Percentiles rank a stretch among this genome's conserved stretches.
phyloP scores from a whole-genome alignment of 2,329 filamentous ascomycete genomes.

The Fusarium domesticum region DNA sequence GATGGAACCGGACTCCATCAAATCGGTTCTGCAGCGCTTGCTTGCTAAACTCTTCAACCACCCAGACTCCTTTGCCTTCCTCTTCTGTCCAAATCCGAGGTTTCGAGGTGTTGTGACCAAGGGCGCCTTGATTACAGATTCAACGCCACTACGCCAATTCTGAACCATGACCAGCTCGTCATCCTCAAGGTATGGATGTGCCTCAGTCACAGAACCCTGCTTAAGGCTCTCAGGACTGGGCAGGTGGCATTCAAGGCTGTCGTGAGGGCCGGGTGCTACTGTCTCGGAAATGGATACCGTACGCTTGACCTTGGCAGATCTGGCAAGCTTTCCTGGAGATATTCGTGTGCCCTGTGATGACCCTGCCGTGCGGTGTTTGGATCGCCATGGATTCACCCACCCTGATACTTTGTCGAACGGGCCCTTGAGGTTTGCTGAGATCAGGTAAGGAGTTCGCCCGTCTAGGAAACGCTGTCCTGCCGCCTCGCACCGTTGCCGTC shows the following conservation, averaged over 20 bases:
- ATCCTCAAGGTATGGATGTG: slow-evolving; percentile 31
- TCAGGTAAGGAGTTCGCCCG: slow-evolving; percentile 54
- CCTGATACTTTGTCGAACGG: slow-evolving; percentile 49
- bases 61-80: slow-evolving; percentile 27
- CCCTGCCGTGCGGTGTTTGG: slow-evolving; percentile 25
- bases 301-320: slow-evolving; percentile 13
- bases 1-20: slow-evolving; percentile 20
- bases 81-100: slow-evolving; percentile 21
- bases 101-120: slow-evolving; percentile 21
- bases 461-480: slow-evolving; percentile 57
- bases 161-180: slow-evolving; percentile 34
- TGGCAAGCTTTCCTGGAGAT: slow-evolving; percentile 18
- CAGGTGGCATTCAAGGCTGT: slow-evolving; percentile 38
- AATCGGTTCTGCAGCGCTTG: slow-evolving; percentile 30
- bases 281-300: slow-evolving; percentile 18
- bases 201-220: slow-evolving; percentile 29
- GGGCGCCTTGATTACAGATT: slow-evolving; percentile 10
- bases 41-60: slow-evolving; percentile 33
- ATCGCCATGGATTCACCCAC: slow-evolving; percentile 37
- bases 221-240: slow-evolving; percentile 42
- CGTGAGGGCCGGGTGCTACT: slow-evolving; percentile 6
- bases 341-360: slow-evolving; percentile 7
- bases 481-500: slow-evolving; percentile 55
- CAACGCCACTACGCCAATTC: slow-evolving; percentile 33
- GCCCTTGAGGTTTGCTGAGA: slow-evolving; percentile 59